Evolutionary conservation across 2,329 filamentous ascomycete species (phyloP), one percentile per base, ranked within the genome.

Genomic region (Phaeoacremonium minimum): DNA sequence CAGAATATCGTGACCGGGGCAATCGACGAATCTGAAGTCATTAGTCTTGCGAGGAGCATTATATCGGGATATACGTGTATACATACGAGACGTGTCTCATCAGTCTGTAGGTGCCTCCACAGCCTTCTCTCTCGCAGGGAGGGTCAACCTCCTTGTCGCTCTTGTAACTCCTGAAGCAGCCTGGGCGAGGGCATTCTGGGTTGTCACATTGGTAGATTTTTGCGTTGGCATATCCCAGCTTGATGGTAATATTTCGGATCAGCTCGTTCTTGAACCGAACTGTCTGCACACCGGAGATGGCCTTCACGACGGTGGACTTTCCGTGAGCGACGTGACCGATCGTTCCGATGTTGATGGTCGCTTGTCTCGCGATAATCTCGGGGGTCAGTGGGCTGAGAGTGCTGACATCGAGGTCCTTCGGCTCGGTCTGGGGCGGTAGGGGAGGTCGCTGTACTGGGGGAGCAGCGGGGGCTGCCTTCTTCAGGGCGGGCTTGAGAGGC

Each of bases 191-290:
- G 72, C 93, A 98, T 49, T 86, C 83, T 36, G 72, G 63, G 67
- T 87, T 96, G 67, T 96, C 88, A 67, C 93, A 98, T 76, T 96
- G 87, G 83, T 97, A 98, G 65, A 98, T 90, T 71, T 98, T 97
- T 55, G 93, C 93, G 66, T 98, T 98, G 63, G 93, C 93, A 65
- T 98, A 98, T 62, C 93, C 93, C 55, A 98, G 80, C 81, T 98
- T 98, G 75, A 98, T 98, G 56, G 93, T 98, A 58, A 98, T 98
- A 67, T 98, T 98, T 58, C 93, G 80, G 71, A 97, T 94, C 69
- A 96, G 72, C 71, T 98, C 93, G 73, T 97, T 98, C 85, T 98
- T 98, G 77, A 98, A 98, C 52, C 93, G 82, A 58, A 98, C 93
- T 14, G 93, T 98, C 77, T 98, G 93, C 46, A 98, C 93, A 45